Conservation (phyloP, 139 green algal species). For the Eudorina sp. region DNA sequence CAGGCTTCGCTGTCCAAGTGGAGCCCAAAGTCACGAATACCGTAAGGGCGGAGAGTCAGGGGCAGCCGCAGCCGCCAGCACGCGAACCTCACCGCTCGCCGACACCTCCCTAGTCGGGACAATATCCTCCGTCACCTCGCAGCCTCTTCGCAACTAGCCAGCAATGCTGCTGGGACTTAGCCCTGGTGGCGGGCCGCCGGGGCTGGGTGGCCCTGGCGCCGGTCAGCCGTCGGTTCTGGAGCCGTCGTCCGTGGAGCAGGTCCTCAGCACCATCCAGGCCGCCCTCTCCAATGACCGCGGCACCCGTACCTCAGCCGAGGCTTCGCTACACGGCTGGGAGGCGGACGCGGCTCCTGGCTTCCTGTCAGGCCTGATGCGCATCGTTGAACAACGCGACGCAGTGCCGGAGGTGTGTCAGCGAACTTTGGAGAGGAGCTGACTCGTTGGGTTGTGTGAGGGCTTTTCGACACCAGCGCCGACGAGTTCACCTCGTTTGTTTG, state of each 20-base stretch:
- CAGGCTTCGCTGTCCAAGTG: too few relatives aligned
- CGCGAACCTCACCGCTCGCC: too few relatives aligned
- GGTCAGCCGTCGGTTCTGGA: slow-evolving; percentile 16
- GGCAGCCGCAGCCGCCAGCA: too few relatives aligned
- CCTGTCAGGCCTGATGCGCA: slow-evolving; percentile 71
- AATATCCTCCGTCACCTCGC: too few relatives aligned
- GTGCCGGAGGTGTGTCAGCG: slow-evolving; percentile 77
- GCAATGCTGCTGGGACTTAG: not conserved
- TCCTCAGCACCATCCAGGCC: slow-evolving; percentile 42
- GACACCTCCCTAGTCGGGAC: too few relatives aligned
- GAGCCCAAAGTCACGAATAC: too few relatives aligned
- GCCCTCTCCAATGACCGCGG: slow-evolving; percentile 56
- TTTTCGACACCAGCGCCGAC: too few relatives aligned
- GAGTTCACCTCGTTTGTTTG: too few relatives aligned
- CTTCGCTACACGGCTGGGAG: slow-evolving; percentile 74
- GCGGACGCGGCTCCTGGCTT: slow-evolving; percentile 78
- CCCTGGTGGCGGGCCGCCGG: not conserved
- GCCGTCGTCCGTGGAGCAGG: slow-evolving; percentile 16
- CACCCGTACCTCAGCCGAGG: slow-evolving; percentile 64
- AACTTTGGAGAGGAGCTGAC: too few relatives aligned
- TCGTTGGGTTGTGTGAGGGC: too few relatives aligned
- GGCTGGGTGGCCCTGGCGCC: not conserved
- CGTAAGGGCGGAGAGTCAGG: too few relatives aligned
- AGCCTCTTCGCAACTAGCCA: not conserved
- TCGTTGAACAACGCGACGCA: slow-evolving; percentile 64